Evolutionary conservation across 805 yeast genomes (phyloP).

Genomic region (Kodamaea hsintzibuensis): DNA sequence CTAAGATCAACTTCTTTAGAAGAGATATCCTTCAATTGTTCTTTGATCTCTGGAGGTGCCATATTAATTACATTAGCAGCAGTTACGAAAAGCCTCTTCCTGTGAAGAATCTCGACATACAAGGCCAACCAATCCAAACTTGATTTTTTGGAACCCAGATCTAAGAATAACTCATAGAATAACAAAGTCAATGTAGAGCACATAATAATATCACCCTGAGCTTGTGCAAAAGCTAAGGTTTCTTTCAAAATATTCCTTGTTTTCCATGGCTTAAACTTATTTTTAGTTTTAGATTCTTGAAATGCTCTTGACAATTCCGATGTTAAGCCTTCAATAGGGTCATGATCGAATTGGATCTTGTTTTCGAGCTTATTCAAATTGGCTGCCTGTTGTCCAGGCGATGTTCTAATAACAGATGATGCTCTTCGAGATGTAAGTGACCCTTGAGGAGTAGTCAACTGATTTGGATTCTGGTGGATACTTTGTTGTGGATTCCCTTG

Average conservation of each 20-base stretch:
- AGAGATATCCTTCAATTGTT: slow-evolving; percentile 31
- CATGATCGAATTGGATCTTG: neutral
- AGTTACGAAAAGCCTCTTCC: slow-evolving; percentile 52
- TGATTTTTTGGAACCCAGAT: slow-evolving; percentile 24
- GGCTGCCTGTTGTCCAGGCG: slow-evolving; percentile 10
- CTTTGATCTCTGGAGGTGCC: slow-evolving; percentile 32
- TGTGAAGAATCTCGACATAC: slow-evolving; percentile 55
- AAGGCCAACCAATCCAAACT: slow-evolving; percentile 57
- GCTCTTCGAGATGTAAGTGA: slow-evolving; percentile 21
- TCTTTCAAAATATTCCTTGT: slow-evolving; percentile 50
- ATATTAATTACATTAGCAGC: slow-evolving; percentile 57
- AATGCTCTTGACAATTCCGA: slow-evolving; percentile 13
- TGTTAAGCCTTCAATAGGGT: slow-evolving; percentile 12
- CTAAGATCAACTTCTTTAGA: slow-evolving; percentile 37
- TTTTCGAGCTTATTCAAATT: neutral
- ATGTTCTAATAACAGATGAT: slow-evolving; percentile 14
- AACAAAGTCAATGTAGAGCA: slow-evolving; percentile 57
- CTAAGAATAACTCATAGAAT: slow-evolving; percentile 39
- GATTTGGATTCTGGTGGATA: neutral
- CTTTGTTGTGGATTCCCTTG: neutral
- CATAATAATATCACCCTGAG: slow-evolving; percentile 65
- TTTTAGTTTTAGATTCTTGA: slow-evolving; percentile 6
- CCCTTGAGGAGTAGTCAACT: slow-evolving; percentile 9
- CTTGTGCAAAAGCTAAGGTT: slow-evolving; percentile 54
- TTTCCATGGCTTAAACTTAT: slow-evolving; percentile 52